Conservation (phyloP, 495 filamentous ascomycete genomes). For the Haplographium delicatum region DNA sequence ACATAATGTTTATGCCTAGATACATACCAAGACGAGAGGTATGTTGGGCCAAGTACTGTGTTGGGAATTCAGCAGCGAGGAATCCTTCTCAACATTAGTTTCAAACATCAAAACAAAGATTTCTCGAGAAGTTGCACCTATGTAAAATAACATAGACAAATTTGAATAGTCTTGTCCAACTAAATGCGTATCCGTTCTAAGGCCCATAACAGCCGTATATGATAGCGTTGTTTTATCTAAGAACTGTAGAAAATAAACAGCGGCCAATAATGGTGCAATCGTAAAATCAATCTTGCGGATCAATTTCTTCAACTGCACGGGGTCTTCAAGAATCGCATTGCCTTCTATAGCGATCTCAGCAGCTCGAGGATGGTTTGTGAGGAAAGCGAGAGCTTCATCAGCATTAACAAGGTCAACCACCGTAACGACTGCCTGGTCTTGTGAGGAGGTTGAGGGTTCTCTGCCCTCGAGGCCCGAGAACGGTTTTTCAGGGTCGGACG, state of each 20-base stretch:
- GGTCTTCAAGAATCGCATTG: constrained; percentile 16
- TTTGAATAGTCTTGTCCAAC: constrained; percentile 21
- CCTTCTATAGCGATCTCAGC: constrained; percentile 8
- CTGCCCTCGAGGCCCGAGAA: constrained; percentile 3
- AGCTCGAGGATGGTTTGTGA: constrained; percentile 10
- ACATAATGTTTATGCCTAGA: constrained; percentile 51
- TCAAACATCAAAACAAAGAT: constrained; percentile 28
- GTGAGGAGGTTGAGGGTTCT: not conserved
- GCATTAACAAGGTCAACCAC: not conserved
- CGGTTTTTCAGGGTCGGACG: not conserved
- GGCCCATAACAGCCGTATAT: constrained; percentile 57
- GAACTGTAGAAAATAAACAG: constrained; percentile 59
- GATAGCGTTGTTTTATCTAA: constrained; percentile 60
- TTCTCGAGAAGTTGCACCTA: constrained; percentile 8
- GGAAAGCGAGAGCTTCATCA: constrained; percentile 16
- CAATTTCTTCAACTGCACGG: constrained; percentile 32
- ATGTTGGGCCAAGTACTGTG: constrained; percentile 52
- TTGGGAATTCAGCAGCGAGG: constrained; percentile 59
- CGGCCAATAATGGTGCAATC: constrained; percentile 53
- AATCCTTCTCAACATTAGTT: constrained; percentile 55
- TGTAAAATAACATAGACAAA: constrained; percentile 27
- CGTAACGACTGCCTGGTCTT: not conserved
- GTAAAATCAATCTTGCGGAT: constrained; percentile 52
- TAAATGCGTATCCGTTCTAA: constrained; percentile 11
- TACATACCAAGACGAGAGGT: constrained; percentile 47